Percentiles rank a stretch among this genome's conserved stretches.
Evolutionary conservation across 768 basidiomycete genomes (phyloP).

Genomic region (Rossbeevera mucosa): DNA sequence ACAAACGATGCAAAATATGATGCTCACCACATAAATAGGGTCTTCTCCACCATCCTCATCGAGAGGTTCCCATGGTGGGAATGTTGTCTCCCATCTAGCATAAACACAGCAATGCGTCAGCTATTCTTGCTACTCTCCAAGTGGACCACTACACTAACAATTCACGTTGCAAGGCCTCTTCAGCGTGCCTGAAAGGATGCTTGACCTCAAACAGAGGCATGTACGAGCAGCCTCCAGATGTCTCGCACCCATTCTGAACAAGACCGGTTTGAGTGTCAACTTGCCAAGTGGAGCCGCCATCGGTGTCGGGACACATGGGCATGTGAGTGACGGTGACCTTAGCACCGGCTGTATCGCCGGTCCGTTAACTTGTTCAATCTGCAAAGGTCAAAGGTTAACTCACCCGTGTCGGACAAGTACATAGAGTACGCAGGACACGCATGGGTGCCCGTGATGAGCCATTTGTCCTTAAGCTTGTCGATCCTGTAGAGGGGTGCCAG

Average conservation of each 20-base stretch:
- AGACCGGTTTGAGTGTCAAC: constrained; percentile 12
- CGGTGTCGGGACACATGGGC: constrained; percentile 5
- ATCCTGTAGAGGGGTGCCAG: constrained; percentile 25
- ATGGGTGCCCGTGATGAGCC: constrained; percentile 29
- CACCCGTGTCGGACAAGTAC: constrained; percentile 30
- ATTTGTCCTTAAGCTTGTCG: constrained; percentile 24
- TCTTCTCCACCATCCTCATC: constrained; percentile 25
- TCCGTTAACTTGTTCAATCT: background rate
- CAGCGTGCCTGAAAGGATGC: constrained; percentile 4
- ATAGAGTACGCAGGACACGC: constrained; percentile 30
- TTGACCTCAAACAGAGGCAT: constrained; percentile 21
- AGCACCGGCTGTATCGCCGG: constrained; percentile 14
- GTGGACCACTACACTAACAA: constrained; percentile 13
- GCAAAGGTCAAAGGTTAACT: background rate
- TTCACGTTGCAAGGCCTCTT: constrained; percentile 11
- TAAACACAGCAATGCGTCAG: background rate
- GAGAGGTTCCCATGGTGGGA: constrained; percentile 25
- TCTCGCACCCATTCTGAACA: constrained; percentile 15
- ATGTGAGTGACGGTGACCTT: constrained; percentile 19
- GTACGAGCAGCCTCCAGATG: constrained; percentile 8
- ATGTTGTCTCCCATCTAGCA: constrained; percentile 17
- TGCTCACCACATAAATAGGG: constrained; percentile 13
- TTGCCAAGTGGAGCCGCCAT: constrained; percentile 13
- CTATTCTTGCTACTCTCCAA: background rate
- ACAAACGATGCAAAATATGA: background rate